Evolutionary conservation across 2,329 filamentous ascomycete genomes (phyloP).

Genomic region (Aspergillus niger): DNA sequence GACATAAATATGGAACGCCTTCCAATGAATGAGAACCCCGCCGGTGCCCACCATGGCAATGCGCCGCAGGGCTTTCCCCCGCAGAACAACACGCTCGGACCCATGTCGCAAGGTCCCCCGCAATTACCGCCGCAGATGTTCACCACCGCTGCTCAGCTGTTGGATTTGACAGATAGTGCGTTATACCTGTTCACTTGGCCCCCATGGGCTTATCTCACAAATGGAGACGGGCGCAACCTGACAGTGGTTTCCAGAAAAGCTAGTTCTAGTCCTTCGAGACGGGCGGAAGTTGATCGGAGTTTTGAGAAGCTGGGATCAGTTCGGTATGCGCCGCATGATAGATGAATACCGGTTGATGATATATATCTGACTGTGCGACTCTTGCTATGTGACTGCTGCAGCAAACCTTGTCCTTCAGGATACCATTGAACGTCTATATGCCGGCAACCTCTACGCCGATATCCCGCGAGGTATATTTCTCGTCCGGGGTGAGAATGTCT

Average conservation of each 20-base stretch:
- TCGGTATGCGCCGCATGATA: constrained; percentile 62
- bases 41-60: constrained; percentile 30
- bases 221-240: too few relatives aligned
- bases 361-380: neutral
- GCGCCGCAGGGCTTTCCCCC: constrained; percentile 30
- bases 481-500: constrained; percentile 94
- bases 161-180: constrained; percentile 97
- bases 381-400: constrained; percentile 42
- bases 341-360: too few relatives aligned
- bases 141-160: constrained; percentile 90
- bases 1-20: constrained; percentile 37
- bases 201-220: too few relatives aligned
- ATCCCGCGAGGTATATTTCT: constrained; percentile 84
- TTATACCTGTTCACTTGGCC: constrained; percentile 1
- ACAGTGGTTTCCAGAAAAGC: constrained; percentile 70
- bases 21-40: constrained; percentile 37
- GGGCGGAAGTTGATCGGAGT: constrained; percentile 93
- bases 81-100: constrained; percentile 32
- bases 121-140: constrained; percentile 84
- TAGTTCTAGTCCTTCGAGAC: constrained; percentile 87
- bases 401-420: constrained; percentile 94
- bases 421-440: constrained; percentile 85
- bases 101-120: constrained; percentile 43
- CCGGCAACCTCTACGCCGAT: constrained; percentile 75
- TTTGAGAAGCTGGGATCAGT: constrained; percentile 95